phyloP scores from a whole-genome alignment of 1,284 basidiomycete genomes.

The Leccinum subfulvum region DNA sequence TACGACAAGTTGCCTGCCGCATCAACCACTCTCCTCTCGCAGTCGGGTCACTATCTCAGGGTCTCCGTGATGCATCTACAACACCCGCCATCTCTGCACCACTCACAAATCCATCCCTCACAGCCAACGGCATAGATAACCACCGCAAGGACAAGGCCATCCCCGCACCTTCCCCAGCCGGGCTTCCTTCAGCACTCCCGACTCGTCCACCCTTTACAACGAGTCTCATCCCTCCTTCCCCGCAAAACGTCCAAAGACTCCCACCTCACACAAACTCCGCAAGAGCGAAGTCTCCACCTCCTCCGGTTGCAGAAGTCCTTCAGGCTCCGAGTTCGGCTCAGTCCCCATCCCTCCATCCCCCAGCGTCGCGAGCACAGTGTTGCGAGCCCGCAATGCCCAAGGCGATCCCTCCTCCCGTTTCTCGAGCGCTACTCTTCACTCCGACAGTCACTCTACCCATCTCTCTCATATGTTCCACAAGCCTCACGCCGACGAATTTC shows the following conservation, averaged over 20 bases:
- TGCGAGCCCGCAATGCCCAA: conserved; percentile 53
- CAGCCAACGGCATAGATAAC: conserved; percentile 61
- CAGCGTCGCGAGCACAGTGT: conserved; percentile 32
- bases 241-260: conserved; percentile 36
- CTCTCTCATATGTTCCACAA: conserved; percentile 56
- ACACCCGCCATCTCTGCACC: conserved; percentile 64
- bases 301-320: conserved; percentile 43
- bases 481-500: conserved; percentile 60
- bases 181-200: conserved; percentile 52
- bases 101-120: conserved; percentile 75
- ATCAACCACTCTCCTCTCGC: conserved; percentile 55
- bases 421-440: conserved; percentile 52
- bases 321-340: conserved; percentile 47
- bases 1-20: conserved; percentile 65
- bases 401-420: conserved; percentile 62
- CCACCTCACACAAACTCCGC: conserved; percentile 43
- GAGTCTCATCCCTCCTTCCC: conserved; percentile 42
- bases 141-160: conserved; percentile 54
- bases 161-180: conserved; percentile 23
- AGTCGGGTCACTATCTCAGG: conserved; percentile 56
- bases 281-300: conserved; percentile 54
- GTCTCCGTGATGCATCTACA: conserved; percentile 41
- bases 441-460: conserved; percentile 53
- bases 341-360: conserved; percentile 39
- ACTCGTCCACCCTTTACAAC: conserved; percentile 58